A percentile compares a stretch with the other conserved stretches of the same genome.
phyloP scores from a whole-genome alignment of 257 asterid genomes.

The Jacaranda copaia region DNA sequence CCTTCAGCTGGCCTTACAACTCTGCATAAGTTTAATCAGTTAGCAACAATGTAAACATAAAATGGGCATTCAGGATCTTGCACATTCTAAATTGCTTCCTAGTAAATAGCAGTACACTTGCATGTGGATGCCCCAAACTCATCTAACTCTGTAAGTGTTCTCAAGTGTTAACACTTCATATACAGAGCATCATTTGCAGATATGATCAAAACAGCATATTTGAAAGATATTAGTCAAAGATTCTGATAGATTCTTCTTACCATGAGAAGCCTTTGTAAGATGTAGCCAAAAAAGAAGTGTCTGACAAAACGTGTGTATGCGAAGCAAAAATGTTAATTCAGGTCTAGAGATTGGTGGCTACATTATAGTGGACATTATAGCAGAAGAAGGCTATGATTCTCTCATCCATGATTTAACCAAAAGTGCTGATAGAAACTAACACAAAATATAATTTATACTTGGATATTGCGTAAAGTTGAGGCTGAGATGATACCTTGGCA shows the following conservation, averaged over 20 bases:
- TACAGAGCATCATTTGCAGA: neutral
- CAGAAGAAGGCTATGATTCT: slow-evolving; percentile 2
- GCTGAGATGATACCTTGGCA: slow-evolving; percentile 79
- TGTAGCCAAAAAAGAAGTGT: neutral
- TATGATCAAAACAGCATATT: slow-evolving; percentile 11
- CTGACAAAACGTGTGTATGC: neutral
- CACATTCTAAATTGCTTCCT: slow-evolving; percentile 17
- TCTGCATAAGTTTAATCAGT: slow-evolving; percentile 57
- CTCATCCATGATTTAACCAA: neutral
- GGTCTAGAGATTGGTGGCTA: neutral
- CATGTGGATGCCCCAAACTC: slow-evolving; percentile 27
- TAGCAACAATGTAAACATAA: slow-evolving; percentile 32
- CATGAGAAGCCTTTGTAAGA: slow-evolving; percentile 11
- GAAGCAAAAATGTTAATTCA: slow-evolving; percentile 18
- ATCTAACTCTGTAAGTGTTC: slow-evolving; percentile 28
- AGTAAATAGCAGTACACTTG: slow-evolving; percentile 11
- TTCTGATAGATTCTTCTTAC: slow-evolving; percentile 26
- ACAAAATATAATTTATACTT: slow-evolving; percentile 21
- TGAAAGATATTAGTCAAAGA: slow-evolving; percentile 1
- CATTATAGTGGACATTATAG: slow-evolving; percentile 7
- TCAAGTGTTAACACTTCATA: slow-evolving; percentile 20
- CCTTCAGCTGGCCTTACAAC: slow-evolving; percentile 94
- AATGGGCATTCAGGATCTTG: slow-evolving; percentile 30
- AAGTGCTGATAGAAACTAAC: slow-evolving; percentile 20
- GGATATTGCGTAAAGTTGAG: slow-evolving; percentile 22